Base-by-base conservation (phyloP, 805 yeast genomes). In the Starmerella apis region DNA sequence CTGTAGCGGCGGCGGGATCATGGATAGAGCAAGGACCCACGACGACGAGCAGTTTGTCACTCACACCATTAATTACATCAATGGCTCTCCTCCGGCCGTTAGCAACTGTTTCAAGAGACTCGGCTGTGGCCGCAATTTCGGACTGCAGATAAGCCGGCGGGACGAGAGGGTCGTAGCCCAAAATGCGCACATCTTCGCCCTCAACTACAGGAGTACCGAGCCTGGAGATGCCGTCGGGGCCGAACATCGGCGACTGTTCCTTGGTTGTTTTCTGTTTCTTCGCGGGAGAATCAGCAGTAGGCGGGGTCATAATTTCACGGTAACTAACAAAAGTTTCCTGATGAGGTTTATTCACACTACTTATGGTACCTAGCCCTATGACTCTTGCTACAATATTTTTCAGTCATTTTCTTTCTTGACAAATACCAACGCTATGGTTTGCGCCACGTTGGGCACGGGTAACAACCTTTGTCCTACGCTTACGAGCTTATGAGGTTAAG, bases 11-110 rank as follows among this genome's bases (percentile, higher is more conserved):
- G 37, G 74, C 78, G 52, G 90, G 77, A 68, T 90, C 96, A 66
- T 90, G 98, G 60, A 90, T 81, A 18, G 97, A 92, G 67, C 98
- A 90, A 55, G 98, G 98, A 18, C 98, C 98, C 49, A 90, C 94
- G 56, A 90, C 80, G 20, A 90, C 83, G 31, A 90, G 70, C 41
- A 85, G 73, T 66, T 94, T 78, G 74, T 92, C 97, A 63, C 83
- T 88, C 59, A 75, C 71, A 45, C 83, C 84, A 54, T 73, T 72
- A 58, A 90, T 75, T 56, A 88, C 85, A 22, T 78, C 77, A 53
- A 82, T 76, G 31, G 94, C 81, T 28, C 81, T 87, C 57, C 73
- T 75, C 70, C 98, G 80, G 49, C 95, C 96, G 54, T 71, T 68
- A 50, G 79, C 71, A 35, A 88, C 94, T 4, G 83, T 78, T 52